Percentiles rank a stretch among this genome's conserved stretches.
These are phyloP conservation scores for Cryptococcus sp. DNA, from an alignment of 1,284 basidiomycete genomes.

Conservation along the genomic window DNA sequence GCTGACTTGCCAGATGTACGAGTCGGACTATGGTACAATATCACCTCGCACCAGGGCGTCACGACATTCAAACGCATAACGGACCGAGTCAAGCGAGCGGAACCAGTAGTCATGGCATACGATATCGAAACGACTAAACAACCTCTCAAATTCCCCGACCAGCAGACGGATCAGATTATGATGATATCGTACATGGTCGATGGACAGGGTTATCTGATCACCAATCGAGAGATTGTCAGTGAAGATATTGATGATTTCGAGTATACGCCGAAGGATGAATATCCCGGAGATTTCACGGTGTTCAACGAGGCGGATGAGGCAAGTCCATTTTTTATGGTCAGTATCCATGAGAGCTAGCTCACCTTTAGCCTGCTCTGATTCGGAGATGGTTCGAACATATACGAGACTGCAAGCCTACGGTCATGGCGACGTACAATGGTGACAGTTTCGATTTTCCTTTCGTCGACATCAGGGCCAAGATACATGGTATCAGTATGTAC, in stretches of 20 bases:
- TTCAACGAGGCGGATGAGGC: slow-evolving; percentile 96
- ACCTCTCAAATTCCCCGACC: slow-evolving; percentile 97
- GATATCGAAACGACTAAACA: slow-evolving; percentile 99
- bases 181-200: slow-evolving; percentile 78
- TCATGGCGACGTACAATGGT: slow-evolving; percentile 98
- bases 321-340: slow-evolving; percentile 12
- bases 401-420: slow-evolving; percentile 86
- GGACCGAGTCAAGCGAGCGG: slow-evolving; percentile 94
- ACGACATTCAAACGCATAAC: slow-evolving; percentile 69
- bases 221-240: slow-evolving; percentile 93
- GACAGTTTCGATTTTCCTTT: slow-evolving; percentile 99
- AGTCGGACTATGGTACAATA: slow-evolving; percentile 93
- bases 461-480: slow-evolving; percentile 78
- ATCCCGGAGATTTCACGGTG: slow-evolving; percentile 93
- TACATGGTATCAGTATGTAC: slow-evolving; percentile 95
- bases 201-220: slow-evolving; percentile 88
- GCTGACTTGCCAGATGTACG: slow-evolving; percentile 64
- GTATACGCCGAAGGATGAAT: slow-evolving; percentile 97
- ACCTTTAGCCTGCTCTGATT: slow-evolving; percentile 64
- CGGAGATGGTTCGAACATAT: slow-evolving; percentile 90
- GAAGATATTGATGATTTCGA: slow-evolving; percentile 99
- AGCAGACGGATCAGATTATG: slow-evolving; percentile 95
- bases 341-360: neutral
- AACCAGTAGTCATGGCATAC: slow-evolving; percentile 97
- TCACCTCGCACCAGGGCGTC: slow-evolving; percentile 76